Evolutionary conservation across 495 filamentous ascomycete genomes (phyloP).

Genomic region (Hypoxylon cercidicola): DNA sequence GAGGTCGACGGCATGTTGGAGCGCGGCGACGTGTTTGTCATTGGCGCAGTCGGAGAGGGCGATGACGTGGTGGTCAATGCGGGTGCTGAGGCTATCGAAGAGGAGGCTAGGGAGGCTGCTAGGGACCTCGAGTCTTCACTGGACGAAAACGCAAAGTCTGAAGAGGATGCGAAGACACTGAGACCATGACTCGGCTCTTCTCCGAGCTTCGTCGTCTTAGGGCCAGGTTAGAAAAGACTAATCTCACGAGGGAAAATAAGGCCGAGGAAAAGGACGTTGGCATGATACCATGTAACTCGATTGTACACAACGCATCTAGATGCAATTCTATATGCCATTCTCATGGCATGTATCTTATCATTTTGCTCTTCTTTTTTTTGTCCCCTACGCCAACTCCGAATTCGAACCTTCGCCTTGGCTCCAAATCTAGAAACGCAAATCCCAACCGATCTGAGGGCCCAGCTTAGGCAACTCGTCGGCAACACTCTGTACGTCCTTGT

Average conservation of each 20-base stretch:
- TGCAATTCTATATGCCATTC: constrained; percentile 23
- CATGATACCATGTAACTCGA: constrained; percentile 37
- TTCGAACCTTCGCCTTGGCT: neutral
- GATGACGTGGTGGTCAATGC: constrained; percentile 37
- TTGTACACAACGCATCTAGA: constrained; percentile 24
- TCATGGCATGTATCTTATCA: constrained; percentile 18
- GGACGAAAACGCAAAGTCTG: neutral
- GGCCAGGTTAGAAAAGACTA: neutral
- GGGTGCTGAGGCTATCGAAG: constrained; percentile 38
- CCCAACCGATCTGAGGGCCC: constrained; percentile 95
- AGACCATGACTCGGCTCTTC: neutral
- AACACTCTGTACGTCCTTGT: constrained; percentile 99
- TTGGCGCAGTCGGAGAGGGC: constrained; percentile 50
- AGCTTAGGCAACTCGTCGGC: constrained; percentile 91
- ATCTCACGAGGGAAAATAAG: neutral
- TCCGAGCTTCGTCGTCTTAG: neutral
- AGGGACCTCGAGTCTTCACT: constrained; percentile 22
- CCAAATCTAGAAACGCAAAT: constrained; percentile 75
- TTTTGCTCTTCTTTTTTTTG: constrained; percentile 1
- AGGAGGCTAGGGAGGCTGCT: constrained; percentile 26
- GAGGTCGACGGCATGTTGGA: constrained; percentile 55
- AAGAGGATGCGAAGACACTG: constrained; percentile 10
- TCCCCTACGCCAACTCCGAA: constrained; percentile 19
- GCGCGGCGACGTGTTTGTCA: constrained; percentile 51
- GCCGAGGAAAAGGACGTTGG: constrained; percentile 1